Base-by-base conservation (phyloP, 2,329 filamentous ascomycete species). In the Aspergillus fructus region DNA sequence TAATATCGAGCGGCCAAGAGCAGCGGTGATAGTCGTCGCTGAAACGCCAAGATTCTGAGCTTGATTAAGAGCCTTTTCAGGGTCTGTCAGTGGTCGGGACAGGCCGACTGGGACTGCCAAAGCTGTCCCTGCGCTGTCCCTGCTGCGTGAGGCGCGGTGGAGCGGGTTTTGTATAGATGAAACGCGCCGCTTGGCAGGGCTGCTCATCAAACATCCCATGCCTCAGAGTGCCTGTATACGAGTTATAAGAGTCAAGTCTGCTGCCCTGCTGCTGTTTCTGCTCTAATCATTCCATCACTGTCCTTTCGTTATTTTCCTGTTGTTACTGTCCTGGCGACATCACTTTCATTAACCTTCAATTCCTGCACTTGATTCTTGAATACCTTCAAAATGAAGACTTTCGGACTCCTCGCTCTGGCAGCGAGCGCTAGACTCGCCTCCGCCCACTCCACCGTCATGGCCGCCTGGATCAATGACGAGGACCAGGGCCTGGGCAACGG, bases 321-420 rank as follows among this genome's bases (percentile, higher is more conserved):
- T 21, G n/a, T 11, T 24, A 11, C 15, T 30, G 21, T 27, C 15
- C 33, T 41, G 27, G 8, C 2, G 27, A 30, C 27, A 30, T 3
- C 27, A 30, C 23, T 21, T 53, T 42, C 54, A 34, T 49, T 59
- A 30, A 49, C 34, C 19, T 53, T 58, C 24, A 6, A 13, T 53
- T 48, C 27, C 11, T 30, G 27, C 9, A 30, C 4, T 21, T 21
- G 21, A 21, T 3, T 8, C 27, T 30, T 30, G 27, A 30, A 49
- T 43, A 40, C 41, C 43, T 34, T 47, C 53, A 56, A 27, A 3
- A 65, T 65, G 63, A 65, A 64, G 62, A 56, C 60, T 33, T 60
- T 58, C 53, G 57, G 63, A 46, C 43, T 65, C 50, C 60, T 65
- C 60, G 63, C 63, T 64, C 63, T 65, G 62, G 63, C 63, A 64